Percentiles rank a stretch among this genome's conserved stretches.
These are phyloP conservation scores for Pleurotus eryngii DNA, from an alignment of 768 basidiomycete species.

Conservation along the genomic window DNA sequence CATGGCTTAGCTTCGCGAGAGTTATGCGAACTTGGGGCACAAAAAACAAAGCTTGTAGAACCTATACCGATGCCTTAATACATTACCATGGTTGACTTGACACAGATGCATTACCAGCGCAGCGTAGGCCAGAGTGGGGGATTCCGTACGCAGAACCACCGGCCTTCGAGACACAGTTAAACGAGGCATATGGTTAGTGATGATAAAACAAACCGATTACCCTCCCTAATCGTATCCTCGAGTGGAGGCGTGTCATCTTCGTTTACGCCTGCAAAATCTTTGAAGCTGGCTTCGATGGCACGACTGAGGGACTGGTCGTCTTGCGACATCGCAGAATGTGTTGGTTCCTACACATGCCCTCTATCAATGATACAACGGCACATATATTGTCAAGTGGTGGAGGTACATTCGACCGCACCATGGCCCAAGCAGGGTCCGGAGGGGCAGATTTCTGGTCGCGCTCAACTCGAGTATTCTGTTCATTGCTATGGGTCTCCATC, in stretches of 20 bases:
- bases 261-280: slow-evolving; percentile 48
- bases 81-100: no score
- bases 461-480: slow-evolving; percentile 53
- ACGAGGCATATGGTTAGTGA: neutral
- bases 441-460: slow-evolving; percentile 35
- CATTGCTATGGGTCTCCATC: slow-evolving; percentile 37
- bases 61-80: slow-evolving; percentile 19
- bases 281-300: slow-evolving; percentile 55
- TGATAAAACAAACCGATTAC: slow-evolving; percentile 45
- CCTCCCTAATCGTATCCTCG: slow-evolving; percentile 51
- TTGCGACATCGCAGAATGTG: slow-evolving; percentile 32
- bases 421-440: slow-evolving; percentile 64
- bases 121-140: slow-evolving; percentile 50
- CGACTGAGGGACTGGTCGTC: slow-evolving; percentile 65
- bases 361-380: neutral
- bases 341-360: slow-evolving; percentile 26
- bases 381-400: neutral
- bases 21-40: slow-evolving; percentile 66
- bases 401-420: slow-evolving; percentile 66
- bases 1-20: slow-evolving; percentile 28
- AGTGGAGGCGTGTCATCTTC: slow-evolving; percentile 45
- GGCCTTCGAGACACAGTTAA: slow-evolving; percentile 42
- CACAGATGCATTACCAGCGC: slow-evolving; percentile 41
- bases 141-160: slow-evolving; percentile 61
- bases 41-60: slow-evolving; percentile 59